Percentiles rank a stretch among this genome's conserved stretches.
phyloP scores from a whole-genome alignment of 176 grass and related monocot genomes.

The Musa troglodytarum region DNA sequence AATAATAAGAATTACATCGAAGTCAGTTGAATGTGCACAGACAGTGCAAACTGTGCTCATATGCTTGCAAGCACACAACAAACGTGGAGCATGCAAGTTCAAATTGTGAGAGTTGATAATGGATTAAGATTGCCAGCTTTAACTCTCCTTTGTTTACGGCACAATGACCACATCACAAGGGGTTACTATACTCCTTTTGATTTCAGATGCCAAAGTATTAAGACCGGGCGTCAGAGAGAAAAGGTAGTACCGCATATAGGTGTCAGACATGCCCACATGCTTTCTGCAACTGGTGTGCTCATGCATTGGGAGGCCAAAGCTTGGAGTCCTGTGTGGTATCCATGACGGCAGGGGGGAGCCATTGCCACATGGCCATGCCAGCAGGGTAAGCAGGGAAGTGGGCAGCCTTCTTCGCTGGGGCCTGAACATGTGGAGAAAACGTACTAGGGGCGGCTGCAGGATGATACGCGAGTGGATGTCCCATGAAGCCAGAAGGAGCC shows the following conservation, averaged over 20 bases:
- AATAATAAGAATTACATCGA: too few relatives aligned
- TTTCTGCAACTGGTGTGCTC: neutral
- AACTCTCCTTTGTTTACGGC: neutral
- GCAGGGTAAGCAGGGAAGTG: conserved; percentile 37
- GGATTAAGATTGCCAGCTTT: neutral
- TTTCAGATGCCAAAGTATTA: neutral
- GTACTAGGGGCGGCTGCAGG: conserved; percentile 21
- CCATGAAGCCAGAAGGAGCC: conserved; percentile 50
- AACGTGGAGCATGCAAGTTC: neutral
- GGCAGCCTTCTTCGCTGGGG: conserved; percentile 35
- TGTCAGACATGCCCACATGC: neutral
- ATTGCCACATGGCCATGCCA: conserved; percentile 75
- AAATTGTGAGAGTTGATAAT: too few relatives aligned
- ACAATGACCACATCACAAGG: neutral
- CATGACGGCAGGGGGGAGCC: conserved; percentile 48
- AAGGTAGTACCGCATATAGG: neutral
- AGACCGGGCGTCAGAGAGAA: neutral
- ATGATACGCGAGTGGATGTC: conserved; percentile 45
- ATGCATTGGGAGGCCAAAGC: conserved; percentile 89
- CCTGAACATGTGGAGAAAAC: conserved; percentile 32
- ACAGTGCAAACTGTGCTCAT: neutral
- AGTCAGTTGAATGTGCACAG: too few relatives aligned
- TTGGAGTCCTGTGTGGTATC: conserved; percentile 81
- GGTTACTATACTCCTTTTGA: neutral
- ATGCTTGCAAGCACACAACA: neutral